phyloP scores from a whole-genome alignment of 371 early-diverging fungal genomes.

The Circinella minor region DNA sequence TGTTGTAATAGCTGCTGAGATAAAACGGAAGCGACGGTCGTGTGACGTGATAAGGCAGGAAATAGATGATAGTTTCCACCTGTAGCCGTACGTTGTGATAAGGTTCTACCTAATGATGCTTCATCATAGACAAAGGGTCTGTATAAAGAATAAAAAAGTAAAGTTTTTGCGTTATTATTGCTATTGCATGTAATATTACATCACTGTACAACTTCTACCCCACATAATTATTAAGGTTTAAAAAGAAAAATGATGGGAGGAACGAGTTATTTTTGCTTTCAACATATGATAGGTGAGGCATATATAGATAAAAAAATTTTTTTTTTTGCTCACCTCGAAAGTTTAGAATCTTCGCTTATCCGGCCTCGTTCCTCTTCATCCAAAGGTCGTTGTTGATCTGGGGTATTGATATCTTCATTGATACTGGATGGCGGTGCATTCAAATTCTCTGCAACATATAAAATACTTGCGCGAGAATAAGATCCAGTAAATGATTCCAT shows the following conservation, averaged over 20 bases:
- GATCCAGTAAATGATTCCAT: slow-evolving; percentile 15
- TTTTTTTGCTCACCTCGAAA: neutral
- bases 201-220: neutral
- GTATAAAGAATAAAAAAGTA: neutral
- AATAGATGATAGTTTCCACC: neutral
- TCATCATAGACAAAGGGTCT: neutral
- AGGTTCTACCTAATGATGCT: slow-evolving; percentile 2
- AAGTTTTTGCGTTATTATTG: neutral
- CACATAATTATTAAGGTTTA: too few relatives aligned
- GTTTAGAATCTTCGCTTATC: neutral
- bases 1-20: slow-evolving; percentile 13
- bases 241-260: neutral
- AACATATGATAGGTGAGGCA: too few relatives aligned
- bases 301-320: neutral
- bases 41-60: slow-evolving; percentile 19
- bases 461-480: slow-evolving; percentile 21
- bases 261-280: neutral
- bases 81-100: slow-evolving; percentile 14
- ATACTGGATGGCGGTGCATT: neutral
- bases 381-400: neutral
- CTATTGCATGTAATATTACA: neutral
- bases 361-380: slow-evolving; percentile 11
- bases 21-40: slow-evolving; percentile 19
- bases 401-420: neutral
- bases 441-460: slow-evolving; percentile 26